Base-by-base conservation (phyloP, 1,284 basidiomycete genomes). In the Austroboletus niveus region DNA sequence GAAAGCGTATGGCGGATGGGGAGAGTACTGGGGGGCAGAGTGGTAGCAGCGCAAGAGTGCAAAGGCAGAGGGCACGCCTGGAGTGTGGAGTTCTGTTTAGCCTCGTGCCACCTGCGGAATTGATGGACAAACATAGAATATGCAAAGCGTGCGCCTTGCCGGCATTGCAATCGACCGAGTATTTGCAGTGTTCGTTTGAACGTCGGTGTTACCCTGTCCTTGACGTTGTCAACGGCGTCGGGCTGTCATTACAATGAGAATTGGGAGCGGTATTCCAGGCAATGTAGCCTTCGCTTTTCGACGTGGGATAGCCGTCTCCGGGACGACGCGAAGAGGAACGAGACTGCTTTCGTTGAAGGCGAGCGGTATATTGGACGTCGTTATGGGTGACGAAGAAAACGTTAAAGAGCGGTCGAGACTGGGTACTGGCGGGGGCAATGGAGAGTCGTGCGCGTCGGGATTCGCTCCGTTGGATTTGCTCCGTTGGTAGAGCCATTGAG, bases 221-320 rank as follows among this genome's bases (percentile, higher is more conserved):
- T 75, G 45, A 89, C 78, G 58, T 82, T 85, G 29, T 85, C 78
- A 12, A 92, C 67, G 10, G 90, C 89, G 57, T 85, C 47, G 92
- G 73, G 5, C 89, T 90, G 14, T 87, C 88, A 57, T 92, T 92
- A 55, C 85, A 84, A 55, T 86, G 86, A 0, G 82, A 75, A 63
- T 89, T 91, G 27, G 77, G 75, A 45, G 87, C 86, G 52, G 87
- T 74, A 57, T 85, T 80, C 68, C 76, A 78, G 7, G 76, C 69
- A 15, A 60, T 61, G 49, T 48, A 48, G 9, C 49, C 47, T 2
- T 64, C 62, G 3, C 36, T 2, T 1, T 43, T 30, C 6, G 60
- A 57, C 38, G 59, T 42, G 40, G 59, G 56, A 54, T 57, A 47
- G 20, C 48, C 45, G 27, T 65, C 62, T 1, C 51, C 53, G 10